Evolutionary conservation across 768 basidiomycete species (phyloP).

Genomic region (Cyclocybe aegerita): DNA sequence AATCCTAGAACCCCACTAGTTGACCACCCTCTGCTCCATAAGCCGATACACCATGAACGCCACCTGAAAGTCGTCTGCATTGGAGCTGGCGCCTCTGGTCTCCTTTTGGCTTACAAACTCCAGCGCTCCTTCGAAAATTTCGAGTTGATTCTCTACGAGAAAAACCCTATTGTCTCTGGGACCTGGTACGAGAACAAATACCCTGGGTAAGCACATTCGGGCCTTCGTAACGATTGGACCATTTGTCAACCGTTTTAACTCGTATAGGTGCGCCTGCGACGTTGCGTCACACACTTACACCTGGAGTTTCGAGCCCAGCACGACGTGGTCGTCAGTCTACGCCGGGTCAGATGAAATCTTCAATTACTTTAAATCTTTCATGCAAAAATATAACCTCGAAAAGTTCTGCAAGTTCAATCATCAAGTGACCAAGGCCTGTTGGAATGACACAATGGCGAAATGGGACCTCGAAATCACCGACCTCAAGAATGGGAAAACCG

Average conservation of each 20-base stretch:
- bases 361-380: constrained; percentile 28
- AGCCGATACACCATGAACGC: constrained; percentile 27
- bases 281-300: constrained; percentile 30
- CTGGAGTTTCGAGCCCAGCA: constrained; percentile 32
- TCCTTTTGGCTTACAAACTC: constrained; percentile 31
- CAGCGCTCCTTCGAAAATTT: constrained; percentile 34
- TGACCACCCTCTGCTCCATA: constrained; percentile 6
- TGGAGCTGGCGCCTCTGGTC: constrained; percentile 36
- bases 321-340: constrained; percentile 31
- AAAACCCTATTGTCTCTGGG: constrained; percentile 29
- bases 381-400: constrained; percentile 25
- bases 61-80: constrained; percentile 29
- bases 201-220: constrained; percentile 24
- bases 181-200: constrained; percentile 38
- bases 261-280: constrained; percentile 21
- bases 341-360: constrained; percentile 29
- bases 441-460: constrained; percentile 21
- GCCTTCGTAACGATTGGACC: not conserved
- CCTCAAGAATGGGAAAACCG: constrained; percentile 9
- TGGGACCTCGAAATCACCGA: constrained; percentile 29
- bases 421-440: constrained; percentile 24
- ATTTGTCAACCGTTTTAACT: not conserved
- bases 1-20: not conserved
- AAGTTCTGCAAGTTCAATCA: constrained; percentile 30
- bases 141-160: constrained; percentile 31